Evolutionary conservation across 2,329 filamentous ascomycete genomes (phyloP), one percentile per base, ranked within the genome.

Genomic region (Cladophialophora exuberans): DNA sequence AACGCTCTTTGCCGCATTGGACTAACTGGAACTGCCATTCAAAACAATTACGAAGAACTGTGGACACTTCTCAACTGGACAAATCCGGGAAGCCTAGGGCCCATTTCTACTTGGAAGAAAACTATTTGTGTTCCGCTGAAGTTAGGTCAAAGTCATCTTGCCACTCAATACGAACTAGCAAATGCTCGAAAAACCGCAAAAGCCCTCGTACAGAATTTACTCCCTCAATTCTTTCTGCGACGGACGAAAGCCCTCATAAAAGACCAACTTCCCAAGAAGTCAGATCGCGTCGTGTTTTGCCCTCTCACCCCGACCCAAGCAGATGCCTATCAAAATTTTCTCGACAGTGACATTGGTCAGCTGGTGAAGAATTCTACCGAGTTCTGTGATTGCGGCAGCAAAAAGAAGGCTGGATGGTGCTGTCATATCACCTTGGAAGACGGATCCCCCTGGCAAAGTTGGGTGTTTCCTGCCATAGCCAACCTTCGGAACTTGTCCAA

Each of bases 61-160:
- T 99, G 93, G 93, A 95, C 91, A 0, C 78, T 99, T 0, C 77
- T 99, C 2, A 96, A 99, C 69, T 99, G 94, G 94, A 92, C 91
- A 0, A 94, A 95, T 64, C 94, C 94, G 0, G 93, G 91, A 0
- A 73, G 72, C 33, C 80, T 88, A 60, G 84, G 85, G 0, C 82
- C 84, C 0, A 73, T 88, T 7, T 76, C 81, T 4, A 88, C 89
- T 36, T 99, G 94, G 94, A 87, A 85, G 65, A 78, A 81, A 17
- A 84, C 82, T 31, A 90, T 99, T 55, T 86, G 86, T 49, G 82
- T 86, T 18, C 94, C 93, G 0, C 76, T 99, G 51, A 89, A 88
- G 51, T 76, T 92, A 47, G 94, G 94, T 1, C 94, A 97, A 72
- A 92, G 91, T 38, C 93, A 99, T 66, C 90, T 96, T 69, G 92